phyloP scores from a whole-genome alignment of 306 rosid genomes.

The Elaeagnus macrophylla region DNA sequence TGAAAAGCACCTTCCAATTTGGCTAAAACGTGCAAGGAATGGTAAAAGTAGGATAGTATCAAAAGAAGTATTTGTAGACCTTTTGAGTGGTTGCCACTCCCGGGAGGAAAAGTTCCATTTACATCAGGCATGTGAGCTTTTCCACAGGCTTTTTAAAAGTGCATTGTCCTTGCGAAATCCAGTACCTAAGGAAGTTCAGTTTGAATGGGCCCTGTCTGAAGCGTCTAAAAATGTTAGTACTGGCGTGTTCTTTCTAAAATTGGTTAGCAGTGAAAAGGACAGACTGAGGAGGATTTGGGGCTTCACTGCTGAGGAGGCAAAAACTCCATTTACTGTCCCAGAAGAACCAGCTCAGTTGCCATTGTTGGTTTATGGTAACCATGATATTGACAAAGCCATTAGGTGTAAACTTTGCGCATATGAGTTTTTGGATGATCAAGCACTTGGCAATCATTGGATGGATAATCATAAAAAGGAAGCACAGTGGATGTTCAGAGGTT shows the following conservation, averaged over 20 bases:
- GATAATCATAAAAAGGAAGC: constrained; percentile 94
- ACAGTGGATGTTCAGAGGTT: constrained; percentile 93
- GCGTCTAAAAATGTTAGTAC: constrained; percentile 66
- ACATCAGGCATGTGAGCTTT: constrained; percentile 93
- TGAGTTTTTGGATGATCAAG: constrained; percentile 60
- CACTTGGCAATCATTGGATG: constrained; percentile 90
- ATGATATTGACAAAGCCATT: constrained; percentile 39
- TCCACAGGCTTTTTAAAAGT: constrained; percentile 89
- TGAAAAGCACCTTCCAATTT: constrained; percentile 87
- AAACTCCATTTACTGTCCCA: constrained; percentile 23
- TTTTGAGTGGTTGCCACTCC: constrained; percentile 58
- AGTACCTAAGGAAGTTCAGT: constrained; percentile 90
- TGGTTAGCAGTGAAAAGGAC: constrained; percentile 72
- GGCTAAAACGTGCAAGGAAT: constrained; percentile 98
- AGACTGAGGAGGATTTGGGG: constrained; percentile 72
- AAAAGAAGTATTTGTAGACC: constrained; percentile 84
- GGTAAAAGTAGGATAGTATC: constrained; percentile 94
- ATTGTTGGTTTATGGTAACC: constrained; percentile 28
- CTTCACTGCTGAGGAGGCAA: constrained; percentile 49
- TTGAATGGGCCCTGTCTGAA: constrained; percentile 93
- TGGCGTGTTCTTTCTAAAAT: constrained; percentile 52
- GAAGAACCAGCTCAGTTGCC: constrained; percentile 53
- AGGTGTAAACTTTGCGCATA: constrained; percentile 76
- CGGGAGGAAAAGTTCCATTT: constrained; percentile 56
- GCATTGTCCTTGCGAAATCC: constrained; percentile 79